Evolutionary conservation across 2,329 filamentous ascomycete genomes (phyloP), one percentile per base, ranked within the genome.

Genomic region (Fusarium humuli): DNA sequence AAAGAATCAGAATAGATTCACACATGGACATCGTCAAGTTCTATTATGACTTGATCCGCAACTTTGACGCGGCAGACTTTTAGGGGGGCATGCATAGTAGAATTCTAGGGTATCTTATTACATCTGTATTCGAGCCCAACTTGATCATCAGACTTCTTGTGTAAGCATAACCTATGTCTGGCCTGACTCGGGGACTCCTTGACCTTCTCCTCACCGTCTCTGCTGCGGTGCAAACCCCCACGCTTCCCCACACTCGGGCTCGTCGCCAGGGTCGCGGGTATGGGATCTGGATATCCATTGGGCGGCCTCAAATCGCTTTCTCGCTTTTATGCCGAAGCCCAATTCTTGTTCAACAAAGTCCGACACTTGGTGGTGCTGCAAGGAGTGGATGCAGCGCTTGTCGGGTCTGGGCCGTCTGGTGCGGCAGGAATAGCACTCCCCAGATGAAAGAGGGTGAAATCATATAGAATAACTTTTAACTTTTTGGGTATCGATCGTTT

Each of bases 31-130:
- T 79, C 40, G 79, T 83, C 30, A 77, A 80, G 66, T 85, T 84
- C 73, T 84, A 83, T 71, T 83, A 81, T 32, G 67, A 80, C 52
- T 79, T 84, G 37, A 75, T 85, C 37, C 78, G 82, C 48, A 84
- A 84, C 64, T 80, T 84, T 73, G 82, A 84, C 37, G 77, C 77
- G 34, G 80, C 80, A 5, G 74, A 80, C 4, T 67, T 79, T 23
- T 70, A 60, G 52, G 6, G 18, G 13, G 49, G 25, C 49, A 53
- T 42, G 49, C 13, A 42, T 53, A 29, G 27, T 53, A 53, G 23
- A 53, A 53, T 53, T 42, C 9, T 41, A 53, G 49, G 49, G 49
- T 53, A 53, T 53, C 49, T 53, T 40, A 42, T 42, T 58, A 27
- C 41, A 57, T 42, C 32, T 18, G 49, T 12, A 47, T 34, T n/a